Evolutionary conservation across 129 eudicot genomes (phyloP), one percentile per base, ranked within the genome.

Genomic region (Smallanthus sonchifolius): DNA sequence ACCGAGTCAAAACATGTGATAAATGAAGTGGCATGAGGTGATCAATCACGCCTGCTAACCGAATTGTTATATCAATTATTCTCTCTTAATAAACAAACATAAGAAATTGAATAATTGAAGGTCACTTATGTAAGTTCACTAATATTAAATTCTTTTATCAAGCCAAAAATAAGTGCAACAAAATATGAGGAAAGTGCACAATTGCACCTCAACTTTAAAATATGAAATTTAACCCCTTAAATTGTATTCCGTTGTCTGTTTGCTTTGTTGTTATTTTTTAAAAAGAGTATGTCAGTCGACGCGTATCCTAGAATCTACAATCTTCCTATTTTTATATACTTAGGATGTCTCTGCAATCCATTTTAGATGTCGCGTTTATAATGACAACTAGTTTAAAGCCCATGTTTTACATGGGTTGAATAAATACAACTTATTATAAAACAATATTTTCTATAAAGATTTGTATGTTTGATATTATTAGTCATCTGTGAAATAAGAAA

Each of bases 21-120:
- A 20, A 51, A 71, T 63, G 82, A 71, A 30, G 82, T 71, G 56
- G 77, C 57, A 54, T 78, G 73, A 72, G 40, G 51, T 78, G 77
- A 78, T 28, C 40, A 42, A 40, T 16, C 73, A 78, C 52, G 76
- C 70, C 51, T 70, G 15, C 73, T 63, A 62, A 62, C 65, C 16
- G 49, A 59, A 34, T 57, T 69, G 36, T 59, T 28, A 61, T 37
- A 7, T 72, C 16, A 64, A 54, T 74, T 56, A 67, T 76, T 54
- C 57, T 14, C 48, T 42, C 45, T 2, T 10, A 8, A 7, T 0
- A 38, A 55, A 48, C 30, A 34, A 35, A 52, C 11, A n/a, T 19
- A 65, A 76, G 17, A 52, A 66, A 67, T 47, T 71, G 66, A 48
- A 63, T 62, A 37, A 70, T 70, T 78, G 82, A 35, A 42, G 48